Conservation (phyloP, 768 basidiomycete genomes). For the Gloeostereum incarnatum region DNA sequence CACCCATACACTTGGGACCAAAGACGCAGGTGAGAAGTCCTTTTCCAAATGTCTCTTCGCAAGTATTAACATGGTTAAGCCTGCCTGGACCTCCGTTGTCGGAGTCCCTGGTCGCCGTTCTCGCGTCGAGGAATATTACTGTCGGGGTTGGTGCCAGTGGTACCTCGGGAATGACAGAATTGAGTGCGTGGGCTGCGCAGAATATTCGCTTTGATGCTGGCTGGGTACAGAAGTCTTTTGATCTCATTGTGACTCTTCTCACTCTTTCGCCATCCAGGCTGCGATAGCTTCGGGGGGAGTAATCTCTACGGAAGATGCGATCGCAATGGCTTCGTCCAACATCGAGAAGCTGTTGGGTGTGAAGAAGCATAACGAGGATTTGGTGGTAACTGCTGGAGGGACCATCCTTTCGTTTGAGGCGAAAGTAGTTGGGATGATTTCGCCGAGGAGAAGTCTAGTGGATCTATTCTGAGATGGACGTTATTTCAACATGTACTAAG, state of each 20-base stretch:
- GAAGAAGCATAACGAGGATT: too few relatives aligned
- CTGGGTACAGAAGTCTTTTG: conserved; percentile 27
- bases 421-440: too few relatives aligned
- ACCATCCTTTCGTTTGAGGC: too few relatives aligned
- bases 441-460: too few relatives aligned
- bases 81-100: conserved; percentile 65
- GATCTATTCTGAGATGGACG: too few relatives aligned
- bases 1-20: conserved; percentile 60
- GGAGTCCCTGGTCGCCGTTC: conserved; percentile 40
- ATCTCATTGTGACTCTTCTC: neutral
- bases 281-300: conserved; percentile 26
- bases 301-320: conserved; percentile 26
- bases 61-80: conserved; percentile 18
- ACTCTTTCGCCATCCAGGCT: conserved; percentile 13
- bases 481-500: too few relatives aligned
- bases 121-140: conserved; percentile 53
- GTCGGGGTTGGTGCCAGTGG: conserved; percentile 52
- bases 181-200: conserved; percentile 44
- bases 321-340: conserved; percentile 30
- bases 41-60: neutral
- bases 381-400: too few relatives aligned
- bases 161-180: neutral
- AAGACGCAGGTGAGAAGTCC: conserved; percentile 42
- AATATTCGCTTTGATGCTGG: conserved; percentile 62
- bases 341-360: conserved; percentile 33